Base-by-base conservation (phyloP, 192 early-diverging fungal genomes). In the Umbelopsis sp. region DNA sequence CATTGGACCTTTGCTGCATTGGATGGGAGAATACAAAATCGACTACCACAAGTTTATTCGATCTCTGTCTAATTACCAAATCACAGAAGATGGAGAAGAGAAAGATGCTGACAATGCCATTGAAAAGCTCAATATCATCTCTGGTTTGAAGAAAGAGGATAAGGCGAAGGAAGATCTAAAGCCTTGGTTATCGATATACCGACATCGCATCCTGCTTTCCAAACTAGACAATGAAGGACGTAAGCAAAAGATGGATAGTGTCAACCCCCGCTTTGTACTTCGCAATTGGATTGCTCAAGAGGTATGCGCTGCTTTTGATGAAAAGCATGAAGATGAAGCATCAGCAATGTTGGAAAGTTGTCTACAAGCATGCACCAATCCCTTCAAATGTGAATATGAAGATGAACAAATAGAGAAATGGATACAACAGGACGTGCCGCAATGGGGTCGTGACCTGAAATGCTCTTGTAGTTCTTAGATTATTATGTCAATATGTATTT, bases 41-140 rank as follows among this genome's bases (percentile, higher is more conserved):
- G 94, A 97, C 73, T 94, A 93, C 68, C 87, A 91, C 1, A 71
- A 82, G 67, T 91, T 94, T 74, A 91, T 93, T 82, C 82, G 95
- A 15, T 66, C 84, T 0, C 71, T 97, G 8, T 84, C 88, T 49
- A 72, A 86, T 16, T 84, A 84, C 53, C 77, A 80, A 46, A 78
- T 77, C 7, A 75, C 79, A 46, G 71, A 70, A 2, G 22, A 41
- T 1, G 64, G 64, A 0, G 69, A 55, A 4, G 80, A 77, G 4
- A 30, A 47, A 3, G 72, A 79, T 6, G 47, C 47, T 5, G 46
- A 65, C 16, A 77, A 65, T 46, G 64, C 69, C 48, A 69, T 61
- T 0, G 65, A 71, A 5, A 69, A 50, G 9, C 49, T 53, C n/a
- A 3, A 61, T 22, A 78, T 71, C 44, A 80, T 77, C 61, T 35